These are phyloP conservation scores for Capsicum rhomboideum DNA, from an alignment of 257 asterid genomes.

Conservation along the genomic window DNA sequence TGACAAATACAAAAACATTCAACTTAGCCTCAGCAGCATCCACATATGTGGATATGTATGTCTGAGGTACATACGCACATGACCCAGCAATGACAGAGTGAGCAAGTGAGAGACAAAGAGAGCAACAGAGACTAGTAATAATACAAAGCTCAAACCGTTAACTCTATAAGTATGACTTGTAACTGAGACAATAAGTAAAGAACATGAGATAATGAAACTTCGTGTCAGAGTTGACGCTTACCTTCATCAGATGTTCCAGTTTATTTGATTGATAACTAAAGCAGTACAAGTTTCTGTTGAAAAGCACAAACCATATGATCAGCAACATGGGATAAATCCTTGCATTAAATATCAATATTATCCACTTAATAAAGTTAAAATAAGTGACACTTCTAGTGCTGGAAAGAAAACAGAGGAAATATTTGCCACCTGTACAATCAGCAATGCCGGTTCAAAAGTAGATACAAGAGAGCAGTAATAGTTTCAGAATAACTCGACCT, in stretches of 20 bases:
- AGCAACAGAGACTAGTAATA: background rate
- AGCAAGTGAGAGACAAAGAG: background rate
- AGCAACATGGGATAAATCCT: background rate
- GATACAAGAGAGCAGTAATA: background rate
- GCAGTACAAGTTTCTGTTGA: slow-evolving; percentile 81
- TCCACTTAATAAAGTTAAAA: background rate
- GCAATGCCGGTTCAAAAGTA: background rate
- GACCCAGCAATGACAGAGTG: background rate
- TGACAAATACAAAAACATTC: background rate
- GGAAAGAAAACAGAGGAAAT: background rate
- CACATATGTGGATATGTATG: background rate
- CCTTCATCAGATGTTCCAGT: slow-evolving; percentile 97
- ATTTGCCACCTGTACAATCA: background rate
- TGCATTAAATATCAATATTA: background rate
- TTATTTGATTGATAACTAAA: slow-evolving; percentile 91
- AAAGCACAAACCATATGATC: background rate
- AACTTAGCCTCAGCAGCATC: background rate
- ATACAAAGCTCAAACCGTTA: background rate
- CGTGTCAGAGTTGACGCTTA: slow-evolving; percentile 10
- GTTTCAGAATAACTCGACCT: background rate
- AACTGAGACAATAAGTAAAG: background rate
- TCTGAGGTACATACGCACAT: background rate
- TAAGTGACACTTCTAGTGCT: background rate
- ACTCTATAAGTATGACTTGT: background rate
- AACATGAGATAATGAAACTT: background rate